A percentile compares a stretch with the other conserved stretches of the same genome.
phyloP scores from a whole-genome alignment of 352 stramenopile species.

The Globisporangium takayamanum region DNA sequence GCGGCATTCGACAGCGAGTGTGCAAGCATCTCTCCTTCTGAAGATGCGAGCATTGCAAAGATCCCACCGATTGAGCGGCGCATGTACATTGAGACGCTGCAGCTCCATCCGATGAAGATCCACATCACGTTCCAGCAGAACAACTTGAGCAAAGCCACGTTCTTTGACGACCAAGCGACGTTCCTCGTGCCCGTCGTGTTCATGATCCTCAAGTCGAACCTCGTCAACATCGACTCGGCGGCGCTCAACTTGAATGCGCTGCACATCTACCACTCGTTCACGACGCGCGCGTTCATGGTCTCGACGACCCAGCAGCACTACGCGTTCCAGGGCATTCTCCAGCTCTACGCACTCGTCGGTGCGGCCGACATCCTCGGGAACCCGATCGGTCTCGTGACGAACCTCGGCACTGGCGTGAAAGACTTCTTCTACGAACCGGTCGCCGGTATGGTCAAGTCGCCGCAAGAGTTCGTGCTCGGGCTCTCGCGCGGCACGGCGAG shows the following conservation, averaged over 20 bases:
- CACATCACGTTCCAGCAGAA: constrained; percentile 76
- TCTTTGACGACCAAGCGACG: constrained; percentile 36
- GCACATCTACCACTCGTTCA: constrained; percentile 79
- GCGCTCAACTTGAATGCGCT: constrained; percentile 78
- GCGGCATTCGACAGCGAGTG: background rate
- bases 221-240: constrained; percentile 75
- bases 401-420: constrained; percentile 82
- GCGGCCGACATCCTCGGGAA: constrained; percentile 86
- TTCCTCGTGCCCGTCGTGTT: constrained; percentile 51
- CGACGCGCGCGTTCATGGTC: constrained; percentile 56
- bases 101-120: constrained; percentile 74
- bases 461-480: constrained; percentile 84
- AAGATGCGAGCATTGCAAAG: constrained; percentile 11
- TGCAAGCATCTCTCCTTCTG: background rate
- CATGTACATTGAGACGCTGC: constrained; percentile 83
- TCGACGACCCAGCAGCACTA: constrained; percentile 82
- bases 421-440: constrained; percentile 90
- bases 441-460: constrained; percentile 81
- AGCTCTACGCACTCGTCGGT: constrained; percentile 74
- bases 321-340: constrained; percentile 61
- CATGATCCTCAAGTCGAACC: constrained; percentile 52
- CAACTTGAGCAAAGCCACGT: constrained; percentile 31
- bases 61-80: constrained; percentile 38
- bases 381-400: constrained; percentile 84
- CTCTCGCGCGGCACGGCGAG: constrained; percentile 87